Evolutionary conservation across 1,284 basidiomycete genomes (phyloP).

Genomic region (Boletus smithii): DNA sequence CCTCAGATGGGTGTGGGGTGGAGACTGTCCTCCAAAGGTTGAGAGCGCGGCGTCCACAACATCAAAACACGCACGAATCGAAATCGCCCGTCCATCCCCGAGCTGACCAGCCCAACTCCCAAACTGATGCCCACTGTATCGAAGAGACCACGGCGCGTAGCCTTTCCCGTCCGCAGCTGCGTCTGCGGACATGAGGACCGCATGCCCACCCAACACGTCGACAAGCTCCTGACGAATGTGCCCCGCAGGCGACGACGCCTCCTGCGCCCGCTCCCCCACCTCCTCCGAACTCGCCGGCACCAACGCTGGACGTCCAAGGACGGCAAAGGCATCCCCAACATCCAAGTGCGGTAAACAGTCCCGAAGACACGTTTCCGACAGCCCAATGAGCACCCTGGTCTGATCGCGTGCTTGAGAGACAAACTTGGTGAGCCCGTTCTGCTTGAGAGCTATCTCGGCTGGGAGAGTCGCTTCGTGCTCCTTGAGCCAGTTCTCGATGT

Average conservation of each 20-base stretch:
- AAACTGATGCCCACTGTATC: slow-evolving; percentile 92
- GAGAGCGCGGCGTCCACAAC: slow-evolving; percentile 1
- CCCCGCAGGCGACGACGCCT: slow-evolving; percentile 35
- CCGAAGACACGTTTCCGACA: slow-evolving; percentile 62
- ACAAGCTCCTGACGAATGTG: slow-evolving; percentile 65
- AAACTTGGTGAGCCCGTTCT: slow-evolving; percentile 39
- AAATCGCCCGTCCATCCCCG: slow-evolving; percentile 92
- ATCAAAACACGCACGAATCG: slow-evolving; percentile 56
- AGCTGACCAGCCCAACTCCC: slow-evolving; percentile 95
- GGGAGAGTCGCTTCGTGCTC: slow-evolving; percentile 55
- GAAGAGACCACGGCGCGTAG: slow-evolving; percentile 85
- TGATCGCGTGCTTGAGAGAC: slow-evolving; percentile 55
- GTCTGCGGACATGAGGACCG: slow-evolving; percentile 58
- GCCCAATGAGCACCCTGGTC: slow-evolving; percentile 62
- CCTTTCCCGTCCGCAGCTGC: slow-evolving; percentile 38
- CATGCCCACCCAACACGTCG: slow-evolving; percentile 78
- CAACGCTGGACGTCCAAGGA: slow-evolving; percentile 58
- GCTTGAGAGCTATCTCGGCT: slow-evolving; percentile 8
- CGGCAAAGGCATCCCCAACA: slow-evolving; percentile 75
- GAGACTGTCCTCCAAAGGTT: slow-evolving; percentile 50
- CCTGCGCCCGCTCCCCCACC: slow-evolving; percentile 25
- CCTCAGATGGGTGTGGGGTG: slow-evolving; percentile 63
- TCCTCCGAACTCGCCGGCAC: slow-evolving; percentile 30
- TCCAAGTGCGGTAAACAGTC: slow-evolving; percentile 86
- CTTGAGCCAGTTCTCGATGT: slow-evolving; percentile 71